phyloP scores from a whole-genome alignment of 768 basidiomycete species.

The Pleurotus eryngii region DNA sequence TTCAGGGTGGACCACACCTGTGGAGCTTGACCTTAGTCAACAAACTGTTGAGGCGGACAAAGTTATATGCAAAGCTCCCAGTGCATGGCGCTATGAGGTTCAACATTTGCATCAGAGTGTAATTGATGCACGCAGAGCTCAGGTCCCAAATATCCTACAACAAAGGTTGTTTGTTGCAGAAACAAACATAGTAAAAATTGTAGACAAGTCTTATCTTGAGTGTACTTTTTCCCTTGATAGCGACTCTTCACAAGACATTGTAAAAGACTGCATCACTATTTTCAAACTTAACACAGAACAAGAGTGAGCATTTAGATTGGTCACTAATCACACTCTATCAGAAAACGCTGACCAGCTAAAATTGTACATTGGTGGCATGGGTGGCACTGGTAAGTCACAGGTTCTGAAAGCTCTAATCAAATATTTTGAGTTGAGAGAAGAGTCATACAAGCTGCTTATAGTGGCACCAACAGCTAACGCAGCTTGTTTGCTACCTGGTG shows the following conservation, averaged over 20 bases:
- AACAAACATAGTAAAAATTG: constrained; percentile 7
- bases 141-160: not conserved
- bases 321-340: constrained; percentile 22
- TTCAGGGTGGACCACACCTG: not conserved
- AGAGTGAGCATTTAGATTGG: constrained; percentile 26
- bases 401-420: constrained; percentile 23
- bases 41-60: not conserved
- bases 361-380: constrained; percentile 32
- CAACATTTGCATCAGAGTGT: not conserved
- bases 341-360: constrained; percentile 16
- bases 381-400: constrained; percentile 30
- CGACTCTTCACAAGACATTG: not conserved
- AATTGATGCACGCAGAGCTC: not conserved
- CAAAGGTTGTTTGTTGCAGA: not conserved
- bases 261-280: not conserved
- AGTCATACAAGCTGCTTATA: constrained; percentile 23
- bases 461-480: constrained; percentile 25
- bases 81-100: constrained; percentile 9
- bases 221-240: constrained; percentile 1
- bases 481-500: constrained; percentile 19
- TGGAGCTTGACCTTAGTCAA: not conserved
- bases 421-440: constrained; percentile 19
- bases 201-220: constrained; percentile 23
- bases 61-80: not conserved
- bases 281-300: constrained; percentile 27